Percentiles rank a stretch among this genome's conserved stretches.
Evolutionary conservation across 768 basidiomycete genomes (phyloP).

Genomic region (Crepidotus variabilis): DNA sequence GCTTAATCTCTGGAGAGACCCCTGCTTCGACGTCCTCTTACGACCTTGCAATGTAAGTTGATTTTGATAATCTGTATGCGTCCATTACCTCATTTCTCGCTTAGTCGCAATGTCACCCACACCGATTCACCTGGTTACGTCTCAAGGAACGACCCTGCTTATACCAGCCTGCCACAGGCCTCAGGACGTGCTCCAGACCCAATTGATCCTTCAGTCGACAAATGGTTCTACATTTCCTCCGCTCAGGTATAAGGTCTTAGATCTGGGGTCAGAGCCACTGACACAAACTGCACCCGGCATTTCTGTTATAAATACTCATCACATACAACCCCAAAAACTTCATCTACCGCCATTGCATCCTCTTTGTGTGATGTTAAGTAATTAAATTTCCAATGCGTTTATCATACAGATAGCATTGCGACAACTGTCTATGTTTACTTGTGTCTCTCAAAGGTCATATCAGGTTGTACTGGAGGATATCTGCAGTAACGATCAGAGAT

Average conservation of each 20-base stretch:
- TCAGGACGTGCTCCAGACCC: slow-evolving; percentile 83
- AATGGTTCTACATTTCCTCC: slow-evolving; percentile 94
- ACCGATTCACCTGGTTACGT: slow-evolving; percentile 71
- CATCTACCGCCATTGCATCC: background rate
- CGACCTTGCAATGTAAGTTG: slow-evolving; percentile 83
- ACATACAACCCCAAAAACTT: background rate
- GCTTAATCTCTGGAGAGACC: slow-evolving; percentile 77
- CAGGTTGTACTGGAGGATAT: slow-evolving; percentile 74
- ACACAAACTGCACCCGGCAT: background rate
- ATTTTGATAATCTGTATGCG: background rate
- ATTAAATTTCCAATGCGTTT: slow-evolving; percentile 14
- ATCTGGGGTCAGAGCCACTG: background rate
- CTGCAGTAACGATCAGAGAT: slow-evolving; percentile 89
- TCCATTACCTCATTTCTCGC: slow-evolving; percentile 6
- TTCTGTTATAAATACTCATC: slow-evolving; percentile 3
- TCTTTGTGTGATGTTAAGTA: background rate
- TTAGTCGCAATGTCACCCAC: slow-evolving; percentile 78
- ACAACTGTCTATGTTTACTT: slow-evolving; percentile 9
- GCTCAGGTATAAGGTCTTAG: slow-evolving; percentile 59
- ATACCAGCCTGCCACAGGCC: slow-evolving; percentile 68
- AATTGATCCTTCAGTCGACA: slow-evolving; percentile 88
- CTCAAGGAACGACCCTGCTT: slow-evolving; percentile 55
- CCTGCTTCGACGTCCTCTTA: slow-evolving; percentile 68
- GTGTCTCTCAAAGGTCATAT: slow-evolving; percentile 32
- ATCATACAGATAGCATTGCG: slow-evolving; percentile 18